Evolutionary conservation across 768 basidiomycete species (phyloP).

Genomic region (Macrolepiota dolichaula): DNA sequence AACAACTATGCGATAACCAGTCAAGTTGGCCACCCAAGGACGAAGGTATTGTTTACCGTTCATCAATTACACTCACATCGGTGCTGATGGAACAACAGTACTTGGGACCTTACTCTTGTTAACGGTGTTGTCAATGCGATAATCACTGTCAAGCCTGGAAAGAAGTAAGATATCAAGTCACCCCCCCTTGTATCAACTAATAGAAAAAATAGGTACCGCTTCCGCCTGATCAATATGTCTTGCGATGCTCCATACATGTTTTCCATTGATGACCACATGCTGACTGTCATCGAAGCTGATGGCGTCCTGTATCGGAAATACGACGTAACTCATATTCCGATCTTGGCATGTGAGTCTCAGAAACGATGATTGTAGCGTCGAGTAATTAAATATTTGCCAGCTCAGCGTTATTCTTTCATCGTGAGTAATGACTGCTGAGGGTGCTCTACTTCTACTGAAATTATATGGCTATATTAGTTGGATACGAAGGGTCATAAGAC

Average conservation of each 20-base stretch:
- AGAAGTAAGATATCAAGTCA: not conserved
- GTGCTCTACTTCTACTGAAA: too few relatives aligned
- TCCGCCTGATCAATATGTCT: conserved; percentile 34
- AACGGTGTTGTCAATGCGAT: conserved; percentile 11
- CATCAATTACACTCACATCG: conserved; percentile 41
- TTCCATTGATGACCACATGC: conserved; percentile 37
- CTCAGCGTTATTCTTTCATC: not conserved
- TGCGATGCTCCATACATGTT: conserved; percentile 39
- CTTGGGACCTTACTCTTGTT: conserved; percentile 10
- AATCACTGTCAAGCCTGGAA: not conserved
- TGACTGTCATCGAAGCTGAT: conserved; percentile 47
- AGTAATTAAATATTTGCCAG: not conserved
- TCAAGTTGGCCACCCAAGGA: not conserved
- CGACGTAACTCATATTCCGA: not conserved
- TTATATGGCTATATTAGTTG: not conserved
- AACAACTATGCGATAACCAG: not conserved
- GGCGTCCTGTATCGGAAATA: conserved; percentile 17
- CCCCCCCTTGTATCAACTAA: conserved; percentile 21
- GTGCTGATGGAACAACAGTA: conserved; percentile 20
- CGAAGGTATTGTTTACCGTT: not conserved
- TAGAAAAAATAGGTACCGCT: conserved; percentile 37
- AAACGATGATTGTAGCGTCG: not conserved
- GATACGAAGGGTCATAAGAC: not conserved
- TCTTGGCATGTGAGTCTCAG: not conserved
- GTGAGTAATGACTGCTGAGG: not conserved